Evolutionary conservation across 345 rosid species (phyloP).

Genomic region (Capsella bursapastoris): DNA sequence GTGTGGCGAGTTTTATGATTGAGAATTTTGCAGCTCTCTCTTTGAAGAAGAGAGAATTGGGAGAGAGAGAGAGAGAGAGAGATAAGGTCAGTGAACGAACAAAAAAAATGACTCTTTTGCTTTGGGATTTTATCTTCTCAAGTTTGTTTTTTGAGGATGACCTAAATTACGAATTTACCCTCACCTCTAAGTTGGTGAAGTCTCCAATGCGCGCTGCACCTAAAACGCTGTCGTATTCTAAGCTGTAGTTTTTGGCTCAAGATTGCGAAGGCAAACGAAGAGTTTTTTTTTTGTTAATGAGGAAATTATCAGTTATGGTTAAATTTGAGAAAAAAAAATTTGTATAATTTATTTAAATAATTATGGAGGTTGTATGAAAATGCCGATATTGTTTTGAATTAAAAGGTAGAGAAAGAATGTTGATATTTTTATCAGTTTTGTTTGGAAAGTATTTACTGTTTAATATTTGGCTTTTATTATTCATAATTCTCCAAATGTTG

Average conservation of each 20-base stretch:
- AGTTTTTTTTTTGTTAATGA: neutral
- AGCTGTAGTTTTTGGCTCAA: neutral
- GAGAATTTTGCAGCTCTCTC: conserved; percentile 36
- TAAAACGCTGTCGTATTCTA: neutral
- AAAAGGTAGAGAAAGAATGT: neutral
- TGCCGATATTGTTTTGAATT: neutral
- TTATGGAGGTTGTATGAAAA: no score
- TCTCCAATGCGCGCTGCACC: neutral
- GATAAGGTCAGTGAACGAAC: conserved; percentile 47
- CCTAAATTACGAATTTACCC: conserved; percentile 1
- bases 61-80: conserved; percentile 7
- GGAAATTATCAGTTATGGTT: neutral
- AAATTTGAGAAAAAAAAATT: neutral
- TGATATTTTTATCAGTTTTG: neutral
- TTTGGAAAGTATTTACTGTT: neutral
- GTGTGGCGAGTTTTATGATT: conserved; percentile 22
- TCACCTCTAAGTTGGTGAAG: conserved; percentile 22
- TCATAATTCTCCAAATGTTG: neutral
- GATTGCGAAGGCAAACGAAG: neutral
- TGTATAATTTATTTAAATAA: no score
- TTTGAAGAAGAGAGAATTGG: conserved; percentile 42
- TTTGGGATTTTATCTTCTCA: conserved; percentile 38
- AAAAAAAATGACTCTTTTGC: conserved; percentile 26
- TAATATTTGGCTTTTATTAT: neutral
- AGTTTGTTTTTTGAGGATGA: conserved; percentile 12